phyloP scores from a whole-genome alignment of 1,284 basidiomycete genomes.

The Pseudozyma sp. region DNA sequence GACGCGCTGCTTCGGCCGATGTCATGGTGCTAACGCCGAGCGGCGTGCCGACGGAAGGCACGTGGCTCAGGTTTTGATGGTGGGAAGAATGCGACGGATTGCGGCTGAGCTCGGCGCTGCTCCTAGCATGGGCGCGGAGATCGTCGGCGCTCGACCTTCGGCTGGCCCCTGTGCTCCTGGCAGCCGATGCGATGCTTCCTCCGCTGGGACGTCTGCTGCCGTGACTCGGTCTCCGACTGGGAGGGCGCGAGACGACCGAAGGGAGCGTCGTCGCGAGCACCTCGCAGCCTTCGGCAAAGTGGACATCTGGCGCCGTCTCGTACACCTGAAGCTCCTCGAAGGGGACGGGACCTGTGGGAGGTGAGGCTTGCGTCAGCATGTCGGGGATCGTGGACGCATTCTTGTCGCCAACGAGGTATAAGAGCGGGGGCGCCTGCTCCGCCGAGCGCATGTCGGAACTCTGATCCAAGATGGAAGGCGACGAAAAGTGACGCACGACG shows the following conservation, averaged over 20 bases:
- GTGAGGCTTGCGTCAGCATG: slow-evolving; percentile 36
- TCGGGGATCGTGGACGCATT: slow-evolving; percentile 52
- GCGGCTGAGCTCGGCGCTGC: slow-evolving; percentile 8
- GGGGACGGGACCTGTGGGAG: slow-evolving; percentile 39
- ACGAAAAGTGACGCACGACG: slow-evolving; percentile 50
- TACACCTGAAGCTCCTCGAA: slow-evolving; percentile 61
- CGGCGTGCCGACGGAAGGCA: slow-evolving; percentile 39
- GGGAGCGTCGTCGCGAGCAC: slow-evolving; percentile 50
- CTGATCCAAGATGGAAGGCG: slow-evolving; percentile 27
- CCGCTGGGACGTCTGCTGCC: slow-evolving; percentile 42
- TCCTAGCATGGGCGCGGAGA: slow-evolving; percentile 5
- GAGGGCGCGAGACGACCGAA: slow-evolving; percentile 37
- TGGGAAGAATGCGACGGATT: slow-evolving; percentile 1
- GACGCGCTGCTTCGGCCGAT: slow-evolving; percentile 19
- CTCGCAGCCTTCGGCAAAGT: slow-evolving; percentile 51
- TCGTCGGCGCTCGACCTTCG: slow-evolving; percentile 31
- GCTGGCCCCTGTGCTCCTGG: slow-evolving; percentile 17
- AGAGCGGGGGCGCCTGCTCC: slow-evolving; percentile 33
- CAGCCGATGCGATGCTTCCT: slow-evolving; percentile 16
- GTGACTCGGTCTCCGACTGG: slow-evolving; percentile 36
- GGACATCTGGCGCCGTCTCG: slow-evolving; percentile 51
- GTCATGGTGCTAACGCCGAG: slow-evolving; percentile 50
- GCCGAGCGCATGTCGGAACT: slow-evolving; percentile 14
- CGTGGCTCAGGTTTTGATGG: slow-evolving; percentile 30
- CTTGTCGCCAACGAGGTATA: slow-evolving; percentile 66